Evolutionary conservation across 345 rosid species (phyloP).

Genomic region (Populus simonii): DNA sequence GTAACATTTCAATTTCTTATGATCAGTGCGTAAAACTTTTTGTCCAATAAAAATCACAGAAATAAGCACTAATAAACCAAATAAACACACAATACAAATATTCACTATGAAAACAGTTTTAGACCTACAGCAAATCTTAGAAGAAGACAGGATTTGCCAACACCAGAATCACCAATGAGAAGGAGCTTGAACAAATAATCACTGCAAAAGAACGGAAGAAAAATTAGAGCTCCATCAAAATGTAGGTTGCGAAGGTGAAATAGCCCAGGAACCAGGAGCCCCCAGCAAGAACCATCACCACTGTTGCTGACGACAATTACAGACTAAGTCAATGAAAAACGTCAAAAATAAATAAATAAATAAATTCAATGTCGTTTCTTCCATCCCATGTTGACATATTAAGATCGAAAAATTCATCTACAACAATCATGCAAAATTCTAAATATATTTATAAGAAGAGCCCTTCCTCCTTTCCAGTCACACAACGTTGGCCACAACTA

Average conservation of each 20-base stretch:
- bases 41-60: not conserved
- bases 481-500: not conserved
- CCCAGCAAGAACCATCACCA: not conserved
- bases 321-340: not conserved
- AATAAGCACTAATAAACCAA: too few species aligned
- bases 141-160: conserved; percentile 15
- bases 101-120: not conserved
- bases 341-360: too few species aligned
- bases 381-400: not conserved
- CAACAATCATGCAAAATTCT: not conserved
- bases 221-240: not conserved
- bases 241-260: not conserved
- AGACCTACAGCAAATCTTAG: conserved; percentile 16
- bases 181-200: conserved; percentile 22
- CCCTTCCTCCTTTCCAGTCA: not conserved
- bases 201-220: not conserved
- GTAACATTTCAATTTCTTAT: not conserved
- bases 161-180: conserved; percentile 21
- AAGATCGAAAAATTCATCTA: not conserved
- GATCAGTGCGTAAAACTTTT: not conserved
- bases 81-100: not conserved
- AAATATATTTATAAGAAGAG: too few species aligned
- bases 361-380: not conserved
- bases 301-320: not conserved
- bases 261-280: not conserved